Evolutionary conservation across 768 basidiomycete species (phyloP), one percentile per base, ranked within the genome.

Genomic region (Cystoderma amianthinum): DNA sequence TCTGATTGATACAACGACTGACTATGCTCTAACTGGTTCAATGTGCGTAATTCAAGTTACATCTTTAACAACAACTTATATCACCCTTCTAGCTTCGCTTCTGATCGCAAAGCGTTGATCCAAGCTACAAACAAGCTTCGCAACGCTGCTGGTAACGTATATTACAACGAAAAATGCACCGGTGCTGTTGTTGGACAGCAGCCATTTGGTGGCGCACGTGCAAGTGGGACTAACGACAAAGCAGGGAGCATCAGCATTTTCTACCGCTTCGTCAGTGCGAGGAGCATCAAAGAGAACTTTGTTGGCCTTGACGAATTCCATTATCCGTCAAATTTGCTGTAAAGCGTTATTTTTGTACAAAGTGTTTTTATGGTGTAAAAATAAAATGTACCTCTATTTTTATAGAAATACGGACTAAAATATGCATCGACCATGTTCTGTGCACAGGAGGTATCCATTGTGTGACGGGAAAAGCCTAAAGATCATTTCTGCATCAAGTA

Each of bases 131-230:
- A 85, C 65, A 75, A 73, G 41, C 75, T 99, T 33, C 84, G 92
- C 42, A 85, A 95, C 64, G 73, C 93, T 1, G 90, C 96, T 2
- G 96, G 96, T 2, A 99, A 97, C 61, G 81, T 95, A 42, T 99
- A 99, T 69, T 91, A 93, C 67, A 97, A 97, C 62, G 94, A 97
- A 52, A 94, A 95, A 62, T 98, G 92, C 64, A 99, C 95, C 1
- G 92, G 92, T 22, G 93, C 92, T n/a, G 88, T 90, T 37, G 92
- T 98, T 24, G 95, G 93, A 6, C 94, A 97, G 60, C 94, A 99
- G 63, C 95, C 96, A 9, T 99, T 99, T 57, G 96, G 96, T 36
- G 96, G 96, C 21, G 89, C 81, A 2, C 80, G 94, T 25, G 87
- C 75, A 22, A 90, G 86, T 56, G 95, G 96, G 20, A 99, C 95